phyloP scores from a whole-genome alignment of 768 basidiomycete genomes.

The Boletus bicolor region DNA sequence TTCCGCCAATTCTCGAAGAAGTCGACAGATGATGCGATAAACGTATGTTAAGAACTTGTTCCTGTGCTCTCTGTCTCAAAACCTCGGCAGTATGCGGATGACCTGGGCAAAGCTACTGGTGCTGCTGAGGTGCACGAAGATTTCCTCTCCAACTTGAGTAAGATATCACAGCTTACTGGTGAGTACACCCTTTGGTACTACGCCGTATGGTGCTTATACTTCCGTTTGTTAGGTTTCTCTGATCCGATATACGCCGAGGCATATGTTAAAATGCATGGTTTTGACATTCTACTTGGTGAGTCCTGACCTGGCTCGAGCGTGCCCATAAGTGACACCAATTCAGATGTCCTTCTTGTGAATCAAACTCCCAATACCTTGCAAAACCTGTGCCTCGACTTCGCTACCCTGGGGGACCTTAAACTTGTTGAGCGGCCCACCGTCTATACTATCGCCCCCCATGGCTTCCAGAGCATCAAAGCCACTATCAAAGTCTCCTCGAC shows the following conservation, averaged over 20 bases:
- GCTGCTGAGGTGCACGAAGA: conserved; percentile 81
- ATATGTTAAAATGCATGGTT: conserved; percentile 95
- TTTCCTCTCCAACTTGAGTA: conserved; percentile 89
- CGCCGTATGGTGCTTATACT: background rate
- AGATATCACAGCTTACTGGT: conserved; percentile 93
- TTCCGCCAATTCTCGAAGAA: conserved; percentile 98
- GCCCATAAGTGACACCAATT: background rate
- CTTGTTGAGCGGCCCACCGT: conserved; percentile 94
- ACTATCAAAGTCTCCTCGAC: conserved; percentile 98
- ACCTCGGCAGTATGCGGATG: conserved; percentile 71
- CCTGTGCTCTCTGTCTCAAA: background rate
- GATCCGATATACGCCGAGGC: conserved; percentile 99
- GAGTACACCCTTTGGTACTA: conserved; percentile 11
- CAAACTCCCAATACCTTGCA: conserved; percentile 93
- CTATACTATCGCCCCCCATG: conserved; percentile 91
- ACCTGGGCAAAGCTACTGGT: conserved; percentile 88
- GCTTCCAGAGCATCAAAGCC: conserved; percentile 98
- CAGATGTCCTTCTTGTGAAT: conserved; percentile 95
- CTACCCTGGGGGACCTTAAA: conserved; percentile 94
- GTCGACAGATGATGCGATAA: conserved; percentile 71
- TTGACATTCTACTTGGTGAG: conserved; percentile 89
- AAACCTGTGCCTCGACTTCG: conserved; percentile 95
- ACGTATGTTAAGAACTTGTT: conserved; percentile 41
- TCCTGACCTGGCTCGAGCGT: conserved; percentile 1
- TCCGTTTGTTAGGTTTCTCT: conserved; percentile 69